Evolutionary conservation across 495 filamentous ascomycete genomes (phyloP), one percentile per base, ranked within the genome.

Genomic region (Xylaria scruposa): DNA sequence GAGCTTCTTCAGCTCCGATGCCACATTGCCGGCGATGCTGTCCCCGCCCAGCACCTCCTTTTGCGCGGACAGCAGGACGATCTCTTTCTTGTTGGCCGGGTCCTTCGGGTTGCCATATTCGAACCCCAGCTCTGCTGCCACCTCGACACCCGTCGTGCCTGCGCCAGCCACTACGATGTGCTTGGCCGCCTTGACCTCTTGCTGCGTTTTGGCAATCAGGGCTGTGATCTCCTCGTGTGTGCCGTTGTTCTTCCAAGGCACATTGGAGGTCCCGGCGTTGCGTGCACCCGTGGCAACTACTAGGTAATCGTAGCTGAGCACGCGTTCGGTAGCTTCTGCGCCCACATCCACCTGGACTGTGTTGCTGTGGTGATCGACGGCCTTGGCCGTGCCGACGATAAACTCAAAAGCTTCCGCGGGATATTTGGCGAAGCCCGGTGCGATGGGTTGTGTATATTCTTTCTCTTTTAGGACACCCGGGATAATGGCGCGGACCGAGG

Each of bases 401-500:
- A 85, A 80, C 78, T 84, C 83, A 54, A 80, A 82, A 5, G 71
- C 70, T 17, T 78, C 75, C 4, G 70, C 68, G 19, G 82, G 78
- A 75, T 86, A 86, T 62, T 79, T 78, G 68, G 77, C 74, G 38
- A 86, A 80, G 3, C 81, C 79, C 10, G 72, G 56, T 64, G 77
- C 76, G 68, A 86, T 78, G 44, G 87, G 76, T 54, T 81, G 81
- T 76, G 85, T 74, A 75, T 89, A 83, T 49, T 86, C 77, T 21
- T 83, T 80, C 51, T 81, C 80, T 67, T 85, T 84, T 72, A 85
- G 71, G 24, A 80, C 68, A 24, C 84, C 85, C 17, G 85, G 84
- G 51, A 88, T 79, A 61, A 90, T 79, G 75, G 86, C 83, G 42
- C 89, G 87, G 17, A 88, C 84, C 2, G 88, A 78, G 26, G 85